A percentile compares a stretch with the other conserved stretches of the same genome.
Conservation (phyloP, 1,284 basidiomycete genomes). For the Tilletia indica region DNA sequence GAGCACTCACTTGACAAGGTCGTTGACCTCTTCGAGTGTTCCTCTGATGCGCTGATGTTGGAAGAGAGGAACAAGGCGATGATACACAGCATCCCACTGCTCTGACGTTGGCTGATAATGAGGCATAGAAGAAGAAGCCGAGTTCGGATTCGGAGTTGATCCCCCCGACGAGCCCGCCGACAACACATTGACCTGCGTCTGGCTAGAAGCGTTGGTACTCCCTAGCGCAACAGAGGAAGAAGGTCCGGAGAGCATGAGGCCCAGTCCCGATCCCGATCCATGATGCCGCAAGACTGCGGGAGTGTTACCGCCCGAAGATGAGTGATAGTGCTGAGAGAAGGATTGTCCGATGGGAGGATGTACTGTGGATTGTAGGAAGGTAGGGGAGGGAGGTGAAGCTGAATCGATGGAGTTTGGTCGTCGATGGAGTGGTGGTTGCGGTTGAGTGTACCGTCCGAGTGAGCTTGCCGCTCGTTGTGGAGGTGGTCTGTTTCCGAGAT, state of each 20-base stretch:
- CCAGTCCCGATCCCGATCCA: background rate
- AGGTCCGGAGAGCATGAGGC: background rate
- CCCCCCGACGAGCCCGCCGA: background rate
- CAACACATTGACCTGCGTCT: background rate
- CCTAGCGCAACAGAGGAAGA: background rate
- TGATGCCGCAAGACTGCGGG: background rate
- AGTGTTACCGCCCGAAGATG: background rate
- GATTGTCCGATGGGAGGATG: background rate
- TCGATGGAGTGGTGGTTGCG: no score
- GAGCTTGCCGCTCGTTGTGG: no score
- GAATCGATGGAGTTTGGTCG: no score
- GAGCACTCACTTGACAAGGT: background rate
- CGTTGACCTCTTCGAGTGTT: background rate
- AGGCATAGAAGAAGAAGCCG: background rate
- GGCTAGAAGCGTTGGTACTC: background rate
- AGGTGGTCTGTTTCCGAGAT: no score
- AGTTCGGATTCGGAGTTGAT: background rate
- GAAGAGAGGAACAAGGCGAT: background rate
- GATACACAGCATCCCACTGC: background rate
- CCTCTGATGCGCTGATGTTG: constrained; percentile 1
- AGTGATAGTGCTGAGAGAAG: background rate
- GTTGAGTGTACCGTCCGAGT: no score
- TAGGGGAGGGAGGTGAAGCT: no score
- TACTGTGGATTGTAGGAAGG: no score
- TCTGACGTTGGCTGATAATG: background rate